These are phyloP conservation scores for Cordyceps javanica DNA, from an alignment of 2,329 filamentous ascomycete species.

Conservation along the genomic window DNA sequence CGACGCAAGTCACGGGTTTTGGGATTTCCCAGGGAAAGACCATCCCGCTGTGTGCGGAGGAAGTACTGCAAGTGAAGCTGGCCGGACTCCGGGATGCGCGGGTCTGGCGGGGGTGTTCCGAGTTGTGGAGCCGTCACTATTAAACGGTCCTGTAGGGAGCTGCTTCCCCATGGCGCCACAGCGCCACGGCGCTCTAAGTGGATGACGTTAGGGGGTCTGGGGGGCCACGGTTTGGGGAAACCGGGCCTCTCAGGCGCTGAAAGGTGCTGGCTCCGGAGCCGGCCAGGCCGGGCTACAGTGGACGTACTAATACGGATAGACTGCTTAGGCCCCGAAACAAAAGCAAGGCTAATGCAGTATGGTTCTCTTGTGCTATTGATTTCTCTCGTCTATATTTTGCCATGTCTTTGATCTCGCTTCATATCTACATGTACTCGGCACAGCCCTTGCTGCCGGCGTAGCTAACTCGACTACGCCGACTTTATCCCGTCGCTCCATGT, in stretches of 20 bases:
- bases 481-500: no score
- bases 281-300: no score
- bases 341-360: no score
- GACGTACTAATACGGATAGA: no score
- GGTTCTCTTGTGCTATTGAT: no score
- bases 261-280: neutral
- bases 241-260: neutral
- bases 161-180: neutral
- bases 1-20: slow-evolving; percentile 4
- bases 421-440: no score
- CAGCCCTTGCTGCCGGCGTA: no score
- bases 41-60: neutral
- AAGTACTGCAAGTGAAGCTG: neutral
- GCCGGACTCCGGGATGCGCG: neutral
- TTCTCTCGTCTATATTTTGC: no score
- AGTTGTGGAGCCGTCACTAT: neutral
- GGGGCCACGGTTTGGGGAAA: neutral
- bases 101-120: neutral
- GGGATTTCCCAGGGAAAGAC: neutral
- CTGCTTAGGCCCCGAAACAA: no score
- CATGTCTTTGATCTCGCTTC: no score
- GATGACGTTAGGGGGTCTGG: neutral
- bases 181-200: neutral
- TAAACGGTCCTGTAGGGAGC: neutral
- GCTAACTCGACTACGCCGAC: no score